Base-by-base conservation (phyloP, 345 rosid genomes). In the Erucastrum elatum region DNA sequence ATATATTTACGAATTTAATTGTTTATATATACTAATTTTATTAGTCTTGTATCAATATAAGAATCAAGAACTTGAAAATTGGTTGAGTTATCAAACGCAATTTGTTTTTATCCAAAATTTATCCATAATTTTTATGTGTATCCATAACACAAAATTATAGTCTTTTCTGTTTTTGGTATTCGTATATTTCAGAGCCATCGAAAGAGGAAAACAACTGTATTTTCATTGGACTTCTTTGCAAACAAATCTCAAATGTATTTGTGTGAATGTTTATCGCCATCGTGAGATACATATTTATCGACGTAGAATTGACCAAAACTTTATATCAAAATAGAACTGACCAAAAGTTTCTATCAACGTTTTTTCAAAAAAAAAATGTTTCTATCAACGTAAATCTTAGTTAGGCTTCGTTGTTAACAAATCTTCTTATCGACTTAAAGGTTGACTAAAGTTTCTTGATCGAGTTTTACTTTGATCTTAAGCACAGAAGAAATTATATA, bases 141-240 rank as follows among this genome's bases (percentile, higher is more conserved):
- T 34, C 12, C 65, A 77, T 34, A 51, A 62, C 58, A 41, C 46
- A 35, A 37, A 4, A 26, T 35, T 10, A 26, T 21, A 26, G 25
- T 15, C 70, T 62, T 34, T 76, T 39, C 34, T 9, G 55, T 16
- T n/a, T 6, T 27, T 39, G n/a, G 31, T 58, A 35, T 34, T 61
- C 25, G n/a, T n/a, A 63, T 9, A 49, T 63, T 51, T 70, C 44
- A 34, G 33, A 69, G 75, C 75, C 71, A 70, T 70, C 80, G 6
- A 51, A 15, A 62, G 64, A 70, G 11, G 65, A 70, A 69, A 46
- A 59, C 64, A 51, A 34, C 29, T 26, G 55, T 13, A 33, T 35
- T 15, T 51, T 31, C 56, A 31, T 17, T 25, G 46, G 10, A 46
- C 10, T 49, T 11, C 4, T 69, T 49, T 13, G 68, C 26, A 25